These are phyloP conservation scores for Yamadazyma triangularis DNA, from an alignment of 1,139 yeast genomes.

Conservation along the genomic window DNA sequence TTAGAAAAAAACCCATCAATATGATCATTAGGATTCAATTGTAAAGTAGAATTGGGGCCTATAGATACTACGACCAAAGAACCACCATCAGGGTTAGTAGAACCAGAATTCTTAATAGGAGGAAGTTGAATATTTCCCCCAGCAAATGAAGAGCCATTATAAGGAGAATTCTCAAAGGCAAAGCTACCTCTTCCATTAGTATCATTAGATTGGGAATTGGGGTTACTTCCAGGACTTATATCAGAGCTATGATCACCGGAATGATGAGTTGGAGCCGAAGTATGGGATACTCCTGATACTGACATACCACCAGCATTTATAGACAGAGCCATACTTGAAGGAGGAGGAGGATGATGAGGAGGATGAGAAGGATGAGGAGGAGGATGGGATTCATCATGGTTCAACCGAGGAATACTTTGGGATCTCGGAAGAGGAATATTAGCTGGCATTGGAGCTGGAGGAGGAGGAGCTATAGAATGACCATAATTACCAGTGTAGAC, in stretches of 20 bases:
- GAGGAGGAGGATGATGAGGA: slow-evolving; percentile 3
- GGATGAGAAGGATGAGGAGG: too few species aligned
- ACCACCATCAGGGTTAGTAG: slow-evolving; percentile 1
- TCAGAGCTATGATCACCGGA: neutral
- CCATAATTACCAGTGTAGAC: too few species aligned
- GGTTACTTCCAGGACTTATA: neutral
- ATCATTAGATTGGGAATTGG: neutral
- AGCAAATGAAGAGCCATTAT: too few species aligned
- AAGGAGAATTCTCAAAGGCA: too few species aligned
- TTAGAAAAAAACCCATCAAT: slow-evolving; percentile 29
- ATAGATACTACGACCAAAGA: slow-evolving; percentile 26
- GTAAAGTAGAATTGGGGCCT: slow-evolving; percentile 36
- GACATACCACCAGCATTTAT: too few species aligned
- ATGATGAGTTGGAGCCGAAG: too few species aligned
- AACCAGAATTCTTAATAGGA: slow-evolving; percentile 9
- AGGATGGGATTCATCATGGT: too few species aligned
- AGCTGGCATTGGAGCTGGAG: slow-evolving; percentile 11
- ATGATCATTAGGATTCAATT: slow-evolving; percentile 32
- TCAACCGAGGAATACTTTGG: too few species aligned
- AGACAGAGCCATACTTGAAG: too few species aligned
- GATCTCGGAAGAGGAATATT: slow-evolving; percentile 11
- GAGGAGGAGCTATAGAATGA: slow-evolving; percentile 8
- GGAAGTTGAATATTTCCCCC: slow-evolving; percentile 5
- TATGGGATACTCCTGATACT: too few species aligned
- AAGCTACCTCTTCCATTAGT: too few species aligned